Evolutionary conservation across 306 rosid species (phyloP).

Genomic region (Vigna trinervia): DNA sequence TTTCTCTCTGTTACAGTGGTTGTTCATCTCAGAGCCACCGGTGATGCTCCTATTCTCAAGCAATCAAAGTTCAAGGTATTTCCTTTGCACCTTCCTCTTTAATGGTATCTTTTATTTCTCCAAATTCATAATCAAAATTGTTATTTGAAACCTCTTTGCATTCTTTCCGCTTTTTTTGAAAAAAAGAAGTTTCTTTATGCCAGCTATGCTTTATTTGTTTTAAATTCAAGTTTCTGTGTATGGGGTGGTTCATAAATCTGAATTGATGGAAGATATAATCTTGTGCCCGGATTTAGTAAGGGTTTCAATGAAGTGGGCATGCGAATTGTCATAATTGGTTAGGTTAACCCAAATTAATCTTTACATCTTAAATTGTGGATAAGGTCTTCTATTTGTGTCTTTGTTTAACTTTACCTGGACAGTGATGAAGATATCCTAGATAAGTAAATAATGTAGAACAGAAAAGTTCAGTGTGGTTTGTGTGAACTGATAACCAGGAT

Average conservation of each 20-base stretch:
- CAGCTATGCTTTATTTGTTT: not conserved
- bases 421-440: slow-evolving; percentile 6
- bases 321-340: not conserved
- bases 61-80: slow-evolving; percentile 92
- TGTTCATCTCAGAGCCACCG: slow-evolving; percentile 97
- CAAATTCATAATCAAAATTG: not conserved
- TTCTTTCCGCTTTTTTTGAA: not conserved
- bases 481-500: slow-evolving; percentile 2
- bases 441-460: not conserved
- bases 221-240: not conserved
- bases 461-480: not conserved
- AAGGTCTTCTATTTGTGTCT: slow-evolving; percentile 1
- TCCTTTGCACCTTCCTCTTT: slow-evolving; percentile 19
- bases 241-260: slow-evolving; percentile 1
- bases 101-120: not conserved
- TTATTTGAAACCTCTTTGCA: slow-evolving; percentile 30
- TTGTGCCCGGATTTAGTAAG: not conserved
- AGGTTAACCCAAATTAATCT: slow-evolving; percentile 1
- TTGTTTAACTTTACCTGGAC: not conserved
- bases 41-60: slow-evolving; percentile 96
- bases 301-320: not conserved
- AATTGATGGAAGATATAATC: not conserved
- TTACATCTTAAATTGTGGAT: not conserved
- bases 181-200: not conserved
- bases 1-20: slow-evolving; percentile 66